Evolutionary conservation across 2,329 filamentous ascomycete genomes (phyloP).

Genomic region (Chalaropsis thielavioides): DNA sequence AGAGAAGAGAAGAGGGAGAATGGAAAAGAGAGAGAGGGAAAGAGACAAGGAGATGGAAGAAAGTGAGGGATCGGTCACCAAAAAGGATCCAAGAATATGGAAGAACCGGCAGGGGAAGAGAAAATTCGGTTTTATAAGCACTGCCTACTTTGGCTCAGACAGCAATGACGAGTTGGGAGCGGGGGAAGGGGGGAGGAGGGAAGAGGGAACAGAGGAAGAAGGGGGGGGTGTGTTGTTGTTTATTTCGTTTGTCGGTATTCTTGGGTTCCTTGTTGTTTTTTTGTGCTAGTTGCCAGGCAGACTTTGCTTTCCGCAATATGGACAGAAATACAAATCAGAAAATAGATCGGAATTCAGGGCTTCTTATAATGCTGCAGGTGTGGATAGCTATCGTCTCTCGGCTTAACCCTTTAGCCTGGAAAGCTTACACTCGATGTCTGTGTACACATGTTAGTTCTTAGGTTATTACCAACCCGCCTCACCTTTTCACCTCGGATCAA

Average conservation of each 20-base stretch:
- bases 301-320: not conserved
- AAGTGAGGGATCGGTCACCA: not conserved
- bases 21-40: not conserved
- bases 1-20: not conserved
- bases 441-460: not conserved
- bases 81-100: not conserved
- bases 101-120: not conserved
- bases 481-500: not conserved
- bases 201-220: not conserved
- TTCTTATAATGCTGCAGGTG: not conserved
- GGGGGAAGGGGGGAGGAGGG: not conserved
- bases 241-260: slow-evolving; percentile 3
- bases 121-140: not conserved
- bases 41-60: not conserved
- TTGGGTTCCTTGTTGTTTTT: not conserved
- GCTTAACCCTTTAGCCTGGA: not conserved
- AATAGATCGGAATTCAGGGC: not conserved
- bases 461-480: not conserved
- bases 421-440: not conserved
- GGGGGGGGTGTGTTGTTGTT: not conserved
- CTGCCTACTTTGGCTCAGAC: not conserved
- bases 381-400: not conserved
- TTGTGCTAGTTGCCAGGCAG: not conserved
- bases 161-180: not conserved
- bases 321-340: not conserved